Evolutionary conservation across 73 alveolate species (phyloP).

Genomic region (Breviolum minutum): DNA sequence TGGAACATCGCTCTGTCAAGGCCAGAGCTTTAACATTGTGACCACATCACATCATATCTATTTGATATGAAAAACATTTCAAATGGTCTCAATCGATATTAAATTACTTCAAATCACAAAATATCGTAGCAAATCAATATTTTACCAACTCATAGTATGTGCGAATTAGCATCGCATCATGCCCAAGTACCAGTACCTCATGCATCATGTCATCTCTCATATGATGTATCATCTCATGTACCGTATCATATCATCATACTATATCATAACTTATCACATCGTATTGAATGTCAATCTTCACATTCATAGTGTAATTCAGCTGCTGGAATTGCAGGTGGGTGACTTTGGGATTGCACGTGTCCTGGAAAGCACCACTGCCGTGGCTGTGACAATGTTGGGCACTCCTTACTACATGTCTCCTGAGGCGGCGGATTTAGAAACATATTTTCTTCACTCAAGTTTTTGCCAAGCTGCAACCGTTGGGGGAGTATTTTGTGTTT

Average conservation of each 20-base stretch:
- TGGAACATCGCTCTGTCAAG: constrained; percentile 76
- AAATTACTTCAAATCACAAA: too few species aligned
- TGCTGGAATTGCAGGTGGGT: constrained; percentile 88
- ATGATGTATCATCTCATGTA: not conserved
- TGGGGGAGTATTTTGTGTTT: not conserved
- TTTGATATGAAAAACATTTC: too few species aligned
- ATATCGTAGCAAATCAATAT: too few species aligned
- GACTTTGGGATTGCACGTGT: constrained; percentile 94
- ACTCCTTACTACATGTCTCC: constrained; percentile 97
- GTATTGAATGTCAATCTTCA: not conserved
- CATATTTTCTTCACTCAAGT: too few species aligned
- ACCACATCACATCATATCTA: too few species aligned
- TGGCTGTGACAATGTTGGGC: constrained; percentile 92
- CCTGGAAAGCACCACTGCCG: constrained; percentile 90
- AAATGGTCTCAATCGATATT: too few species aligned
- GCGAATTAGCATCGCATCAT: too few species aligned
- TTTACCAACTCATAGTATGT: too few species aligned
- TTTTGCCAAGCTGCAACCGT: too few species aligned
- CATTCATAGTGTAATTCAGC: not conserved
- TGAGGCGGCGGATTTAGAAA: constrained; percentile 91
- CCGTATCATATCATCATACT: not conserved
- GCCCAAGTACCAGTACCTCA: too few species aligned
- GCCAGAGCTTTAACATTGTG: not conserved
- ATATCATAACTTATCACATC: too few species aligned
- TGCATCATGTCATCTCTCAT: not conserved